These are phyloP conservation scores for Nakazawaea ishiwadae DNA, from an alignment of 805 yeast species.

Conservation along the genomic window DNA sequence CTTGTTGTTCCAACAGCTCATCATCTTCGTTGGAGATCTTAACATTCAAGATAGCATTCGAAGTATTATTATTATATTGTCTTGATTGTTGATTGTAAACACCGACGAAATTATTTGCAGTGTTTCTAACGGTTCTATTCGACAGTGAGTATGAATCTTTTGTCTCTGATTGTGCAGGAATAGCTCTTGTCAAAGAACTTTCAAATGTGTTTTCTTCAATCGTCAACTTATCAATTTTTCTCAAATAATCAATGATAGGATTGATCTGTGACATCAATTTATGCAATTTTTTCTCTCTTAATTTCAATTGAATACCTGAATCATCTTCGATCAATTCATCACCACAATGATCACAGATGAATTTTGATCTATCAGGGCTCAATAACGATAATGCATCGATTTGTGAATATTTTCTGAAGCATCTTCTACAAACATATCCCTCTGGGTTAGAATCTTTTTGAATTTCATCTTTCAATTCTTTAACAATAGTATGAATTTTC, in stretches of 20 bases:
- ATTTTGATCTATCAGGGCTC: constrained; percentile 75
- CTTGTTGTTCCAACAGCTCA: constrained; percentile 58
- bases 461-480: constrained; percentile 73
- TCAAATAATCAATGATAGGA: constrained; percentile 78
- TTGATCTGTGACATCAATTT: constrained; percentile 84
- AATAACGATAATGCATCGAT: constrained; percentile 81
- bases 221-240: constrained; percentile 73
- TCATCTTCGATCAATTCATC: constrained; percentile 81
- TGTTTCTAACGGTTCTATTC: constrained; percentile 27
- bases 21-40: constrained; percentile 87
- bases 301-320: constrained; percentile 72
- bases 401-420: constrained; percentile 76
- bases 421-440: constrained; percentile 87
- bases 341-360: constrained; percentile 82
- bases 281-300: constrained; percentile 78
- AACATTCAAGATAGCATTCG: constrained; percentile 86
- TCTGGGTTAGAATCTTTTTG: constrained; percentile 86
- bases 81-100: constrained; percentile 28
- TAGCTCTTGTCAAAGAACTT: constrained; percentile 69
- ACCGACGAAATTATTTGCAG: constrained; percentile 17
- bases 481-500: constrained; percentile 88
- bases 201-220: constrained; percentile 90
- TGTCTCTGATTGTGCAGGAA: constrained; percentile 77
- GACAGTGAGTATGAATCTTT: constrained; percentile 67
- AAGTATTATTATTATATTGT: not conserved